Evolutionary conservation across 495 filamentous ascomycete genomes (phyloP).

Genomic region (Podospora anserina): DNA sequence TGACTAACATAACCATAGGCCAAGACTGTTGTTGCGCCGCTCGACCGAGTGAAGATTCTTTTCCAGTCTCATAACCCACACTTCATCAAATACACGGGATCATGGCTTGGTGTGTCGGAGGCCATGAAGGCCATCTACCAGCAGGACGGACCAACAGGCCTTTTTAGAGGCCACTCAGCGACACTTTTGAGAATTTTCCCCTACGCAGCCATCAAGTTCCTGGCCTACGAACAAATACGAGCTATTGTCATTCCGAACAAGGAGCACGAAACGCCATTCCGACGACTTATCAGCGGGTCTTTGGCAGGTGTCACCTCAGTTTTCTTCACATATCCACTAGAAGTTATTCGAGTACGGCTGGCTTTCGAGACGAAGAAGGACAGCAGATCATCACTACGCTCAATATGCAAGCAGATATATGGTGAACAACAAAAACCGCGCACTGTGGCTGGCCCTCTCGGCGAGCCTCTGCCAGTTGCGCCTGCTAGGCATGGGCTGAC

Average conservation of each 20-base stretch:
- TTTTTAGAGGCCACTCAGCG: conserved; percentile 91
- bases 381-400: conserved; percentile 59
- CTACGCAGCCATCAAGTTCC: conserved; percentile 95
- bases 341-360: conserved; percentile 86
- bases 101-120: conserved; percentile 71
- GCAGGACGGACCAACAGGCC: conserved; percentile 66
- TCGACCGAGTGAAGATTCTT: conserved; percentile 97
- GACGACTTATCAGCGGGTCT: conserved; percentile 73
- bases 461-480: conserved; percentile 31
- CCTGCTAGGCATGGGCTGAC: conserved; percentile 64
- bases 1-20: conserved; percentile 52
- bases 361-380: conserved; percentile 85
- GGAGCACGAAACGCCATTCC: conserved; percentile 73
- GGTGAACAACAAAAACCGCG: conserved; percentile 52
- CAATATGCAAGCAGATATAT: conserved; percentile 82
- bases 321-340: conserved; percentile 92
- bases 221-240: conserved; percentile 94
- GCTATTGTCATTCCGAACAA: conserved; percentile 63
- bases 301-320: conserved; percentile 85
- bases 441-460: conserved; percentile 23
- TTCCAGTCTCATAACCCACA: conserved; percentile 95
- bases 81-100: conserved; percentile 86
- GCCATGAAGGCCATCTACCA: conserved; percentile 82
- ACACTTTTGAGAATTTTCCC: conserved; percentile 94
- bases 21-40: conserved; percentile 91